Base-by-base conservation (phyloP, 2,329 filamentous ascomycete species). In the Clonostachys chloroleuca region DNA sequence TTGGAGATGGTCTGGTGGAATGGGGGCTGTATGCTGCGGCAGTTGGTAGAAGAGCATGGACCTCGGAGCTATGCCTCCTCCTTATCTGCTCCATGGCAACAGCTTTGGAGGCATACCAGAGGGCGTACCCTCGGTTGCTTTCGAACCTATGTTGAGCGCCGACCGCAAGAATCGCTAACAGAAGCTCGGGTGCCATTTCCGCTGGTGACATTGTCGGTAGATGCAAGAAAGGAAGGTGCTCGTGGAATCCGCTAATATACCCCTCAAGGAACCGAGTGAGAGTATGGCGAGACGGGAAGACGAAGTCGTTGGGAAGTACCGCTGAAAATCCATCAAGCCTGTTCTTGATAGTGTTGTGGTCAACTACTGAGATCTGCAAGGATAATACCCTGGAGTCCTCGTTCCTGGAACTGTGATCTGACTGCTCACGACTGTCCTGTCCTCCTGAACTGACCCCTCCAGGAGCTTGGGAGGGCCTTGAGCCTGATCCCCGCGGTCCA, bases 201-300 rank as follows among this genome's bases (percentile, higher is more conserved):
- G 77, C 77, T 1, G 83, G 76, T 2, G 74, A 72, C 42, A 89
- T 70, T 0, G 84, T 88, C 0, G 86, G 81, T 6, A 87, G 66
- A 58, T 90, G 86, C 30, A 89, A 68, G 51, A 89, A 75, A 1
- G 76, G 76, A 1, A 79, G 58, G 50, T 78, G 72, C 45, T 78
- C 74, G 47, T 80, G 75, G 49, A 89, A 87, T 0, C 84, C 84
- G 49, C 76, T 80, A 46, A 87, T 78, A 55, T 87, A 89, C 2
- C 84, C 84, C 49, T 86, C 83, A 34, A 89, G 64, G 51, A 88
- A 89, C 34, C 86, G 69, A 4, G 81, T 83, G 30, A 89, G 61
- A 0, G 86, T 86, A 53, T 87, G 77, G 4, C 85, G 77, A 5
- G 84, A 87, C 2, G 86, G 85, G 44, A 89, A 78, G 4, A 81